Conservation (phyloP, 495 filamentous ascomycete species). For the Aspergillus baeticus region DNA sequence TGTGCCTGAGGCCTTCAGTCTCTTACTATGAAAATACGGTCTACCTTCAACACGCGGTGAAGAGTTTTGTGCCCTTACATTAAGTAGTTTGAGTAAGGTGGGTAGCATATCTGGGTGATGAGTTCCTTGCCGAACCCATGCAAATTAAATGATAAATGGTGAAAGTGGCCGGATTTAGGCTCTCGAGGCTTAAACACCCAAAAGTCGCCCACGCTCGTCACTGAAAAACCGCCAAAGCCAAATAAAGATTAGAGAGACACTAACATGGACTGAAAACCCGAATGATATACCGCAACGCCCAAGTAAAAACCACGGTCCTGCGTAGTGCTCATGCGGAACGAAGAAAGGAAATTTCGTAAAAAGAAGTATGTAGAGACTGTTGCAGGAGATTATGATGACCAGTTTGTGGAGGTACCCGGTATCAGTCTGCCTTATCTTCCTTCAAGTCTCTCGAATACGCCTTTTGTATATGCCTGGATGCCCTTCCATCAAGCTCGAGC, state of each 20-base stretch:
- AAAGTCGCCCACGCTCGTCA: constrained; percentile 3
- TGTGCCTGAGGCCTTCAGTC: neutral
- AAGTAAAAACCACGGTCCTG: constrained; percentile 28
- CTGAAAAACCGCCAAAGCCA: constrained; percentile 9
- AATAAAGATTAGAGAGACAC: constrained; percentile 10
- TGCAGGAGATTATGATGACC: neutral
- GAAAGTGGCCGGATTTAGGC: neutral
- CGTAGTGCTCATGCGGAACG: constrained; percentile 22
- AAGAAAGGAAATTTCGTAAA: constrained; percentile 1
- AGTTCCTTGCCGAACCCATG: constrained; percentile 4
- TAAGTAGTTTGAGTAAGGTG: constrained; percentile 5
- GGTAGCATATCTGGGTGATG: neutral
- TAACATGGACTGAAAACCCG: constrained; percentile 13
- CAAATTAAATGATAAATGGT: constrained; percentile 2
- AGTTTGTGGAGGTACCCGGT: neutral
- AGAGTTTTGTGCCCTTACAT: constrained; percentile 4
- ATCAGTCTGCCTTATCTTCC: constrained; percentile 39
- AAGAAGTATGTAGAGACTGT: neutral
- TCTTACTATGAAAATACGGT: too few species aligned
- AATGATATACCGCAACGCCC: constrained; percentile 23
- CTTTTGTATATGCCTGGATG: constrained; percentile 43
- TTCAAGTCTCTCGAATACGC: constrained; percentile 45
- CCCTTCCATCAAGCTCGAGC: constrained; percentile 49
- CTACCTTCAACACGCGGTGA: neutral
- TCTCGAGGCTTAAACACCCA: constrained; percentile 5